Base-by-base conservation (phyloP, 2,329 filamentous ascomycete genomes). In the Nothophaeocryptopus gaeumannii region DNA sequence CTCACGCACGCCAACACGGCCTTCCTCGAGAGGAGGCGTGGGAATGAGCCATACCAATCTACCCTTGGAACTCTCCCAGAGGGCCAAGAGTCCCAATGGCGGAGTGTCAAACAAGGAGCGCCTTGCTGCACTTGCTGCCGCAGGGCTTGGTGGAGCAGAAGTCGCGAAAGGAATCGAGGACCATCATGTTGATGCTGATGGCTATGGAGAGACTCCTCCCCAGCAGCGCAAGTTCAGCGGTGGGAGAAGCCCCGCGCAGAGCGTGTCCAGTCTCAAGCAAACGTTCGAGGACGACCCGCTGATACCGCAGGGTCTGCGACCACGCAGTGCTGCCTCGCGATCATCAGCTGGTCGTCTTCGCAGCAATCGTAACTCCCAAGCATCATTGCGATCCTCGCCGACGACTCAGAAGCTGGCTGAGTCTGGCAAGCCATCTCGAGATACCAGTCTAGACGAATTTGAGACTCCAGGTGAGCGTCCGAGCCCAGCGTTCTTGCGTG, bases 181-280 rank as follows among this genome's bases (percentile, higher is more conserved):
- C 58, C 79, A 82, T 45, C 52, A 60, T 35, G 58, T 65, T 16
- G 61, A 66, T 49, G 61, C 59, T 13, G 64, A 66, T 48, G 63
- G 60, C 2, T 67, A 68, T 49, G 64, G 63, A n/a, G 48, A 56
- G 8, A 35, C 34, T 15, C 51, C 47, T 8, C 45, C 45, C 8
- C 20, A 26, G 20, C 54, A 53, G 13, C 60, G 59, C 12, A 58
- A 59, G 15, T 52, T 62, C 32, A 52, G 59, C 50, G 46, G 32
- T 14, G 50, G 50, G 41, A 26, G 20, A 26, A 96, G 91, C 65
- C 92, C 92, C 0, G 91, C 95, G 52, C 91, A 93, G 59, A 96
- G 91, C 62, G 88, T 96, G 12, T 92, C 89, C 9, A 93, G 91
- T 55, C 52, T 67, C 29, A 63, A 62, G 39, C 62, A 63, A 47